phyloP scores from a whole-genome alignment of 2,329 filamentous ascomycete species.

The Elsinoe fawcettii region DNA sequence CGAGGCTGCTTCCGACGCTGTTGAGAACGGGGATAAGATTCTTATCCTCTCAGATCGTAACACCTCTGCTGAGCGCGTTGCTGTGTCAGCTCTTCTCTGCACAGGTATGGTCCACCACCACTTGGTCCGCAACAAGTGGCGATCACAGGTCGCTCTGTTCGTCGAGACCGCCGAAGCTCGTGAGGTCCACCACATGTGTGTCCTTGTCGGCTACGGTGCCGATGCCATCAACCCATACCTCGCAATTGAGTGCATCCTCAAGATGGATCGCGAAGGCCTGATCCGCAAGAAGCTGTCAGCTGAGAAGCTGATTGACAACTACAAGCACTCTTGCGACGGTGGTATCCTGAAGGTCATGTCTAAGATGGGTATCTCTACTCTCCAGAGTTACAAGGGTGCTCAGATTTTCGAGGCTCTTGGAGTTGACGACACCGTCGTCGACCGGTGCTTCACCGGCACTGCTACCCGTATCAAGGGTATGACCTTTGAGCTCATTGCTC shows the following conservation, averaged over 20 bases:
- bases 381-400: slow-evolving; percentile 94
- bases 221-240: slow-evolving; percentile 94
- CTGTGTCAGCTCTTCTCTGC: slow-evolving; percentile 78
- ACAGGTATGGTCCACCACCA: slow-evolving; percentile 95
- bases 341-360: slow-evolving; percentile 98
- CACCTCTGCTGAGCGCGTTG: slow-evolving; percentile 70
- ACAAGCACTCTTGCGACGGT: slow-evolving; percentile 92
- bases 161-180: slow-evolving; percentile 92
- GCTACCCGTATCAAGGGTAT: slow-evolving; percentile 90
- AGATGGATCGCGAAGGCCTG: slow-evolving; percentile 87
- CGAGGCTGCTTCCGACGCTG: slow-evolving; percentile 71
- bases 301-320: slow-evolving; percentile 82
- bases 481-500: slow-evolving; percentile 86
- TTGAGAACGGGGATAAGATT: slow-evolving; percentile 74
- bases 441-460: slow-evolving; percentile 90
- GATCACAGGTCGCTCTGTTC: slow-evolving; percentile 76
- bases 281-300: slow-evolving; percentile 83
- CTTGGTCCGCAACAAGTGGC: slow-evolving; percentile 90
- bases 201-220: slow-evolving; percentile 90
- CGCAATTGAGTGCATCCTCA: slow-evolving; percentile 91
- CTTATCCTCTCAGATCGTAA: slow-evolving; percentile 85
- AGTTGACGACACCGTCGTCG: slow-evolving; percentile 83
- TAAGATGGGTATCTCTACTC: slow-evolving; percentile 97
- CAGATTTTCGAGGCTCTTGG: slow-evolving; percentile 97
- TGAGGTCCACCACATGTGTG: slow-evolving; percentile 98